Evolutionary conservation across 768 basidiomycete genomes (phyloP).

Genomic region (Xerocomellus amylosporus): DNA sequence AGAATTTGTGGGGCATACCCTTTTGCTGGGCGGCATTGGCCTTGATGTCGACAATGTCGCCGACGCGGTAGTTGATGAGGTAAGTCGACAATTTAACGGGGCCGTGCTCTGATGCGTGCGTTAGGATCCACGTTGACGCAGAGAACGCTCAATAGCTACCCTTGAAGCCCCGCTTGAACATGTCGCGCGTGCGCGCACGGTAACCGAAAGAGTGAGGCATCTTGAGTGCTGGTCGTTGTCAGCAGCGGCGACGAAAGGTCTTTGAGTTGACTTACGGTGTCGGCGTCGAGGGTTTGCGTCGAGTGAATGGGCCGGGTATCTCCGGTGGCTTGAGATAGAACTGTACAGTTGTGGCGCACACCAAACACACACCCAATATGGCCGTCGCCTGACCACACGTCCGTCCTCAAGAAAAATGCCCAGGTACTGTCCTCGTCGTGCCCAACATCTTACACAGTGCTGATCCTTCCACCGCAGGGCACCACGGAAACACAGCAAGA

Average conservation of each 20-base stretch:
- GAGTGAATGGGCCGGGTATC: constrained; percentile 40
- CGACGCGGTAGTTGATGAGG: constrained; percentile 89
- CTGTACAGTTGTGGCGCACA: constrained; percentile 64
- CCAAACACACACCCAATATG: constrained; percentile 39
- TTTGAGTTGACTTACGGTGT: constrained; percentile 40
- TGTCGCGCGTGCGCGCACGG: constrained; percentile 99
- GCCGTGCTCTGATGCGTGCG: constrained; percentile 67
- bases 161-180: constrained; percentile 99
- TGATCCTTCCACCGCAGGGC: constrained; percentile 56
- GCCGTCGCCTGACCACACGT: constrained; percentile 23
- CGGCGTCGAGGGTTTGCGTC: constrained; percentile 40
- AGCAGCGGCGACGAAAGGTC: constrained; percentile 16
- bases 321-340: constrained; percentile 61
- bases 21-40: constrained; percentile 99
- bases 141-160: constrained; percentile 47
- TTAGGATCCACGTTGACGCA: constrained; percentile 6
- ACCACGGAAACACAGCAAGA: constrained; percentile 90
- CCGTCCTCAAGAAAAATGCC: constrained; percentile 76
- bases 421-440: constrained; percentile 53
- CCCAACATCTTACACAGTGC: neutral
- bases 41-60: constrained; percentile 99
- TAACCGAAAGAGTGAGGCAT: constrained; percentile 99
- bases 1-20: constrained; percentile 99
- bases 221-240: constrained; percentile 50
- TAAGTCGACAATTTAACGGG: constrained; percentile 88